A percentile compares a stretch with the other conserved stretches of the same genome.
phyloP scores from a whole-genome alignment of 768 basidiomycete genomes.

The Termitomyces heimii region DNA sequence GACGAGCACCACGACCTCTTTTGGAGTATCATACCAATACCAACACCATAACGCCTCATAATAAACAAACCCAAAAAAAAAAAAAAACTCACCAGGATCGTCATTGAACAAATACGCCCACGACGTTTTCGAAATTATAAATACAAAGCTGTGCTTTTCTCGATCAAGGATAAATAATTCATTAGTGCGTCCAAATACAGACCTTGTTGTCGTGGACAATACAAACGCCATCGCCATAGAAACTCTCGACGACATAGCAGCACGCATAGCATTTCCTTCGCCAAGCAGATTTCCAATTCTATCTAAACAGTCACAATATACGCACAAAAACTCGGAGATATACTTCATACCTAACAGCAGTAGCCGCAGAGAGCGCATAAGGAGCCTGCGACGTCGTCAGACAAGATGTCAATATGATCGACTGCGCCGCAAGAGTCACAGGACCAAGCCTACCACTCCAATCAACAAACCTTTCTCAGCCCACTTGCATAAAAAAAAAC shows the following conservation, averaged over 20 bases:
- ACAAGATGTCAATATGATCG: slow-evolving; percentile 69
- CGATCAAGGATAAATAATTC: background rate
- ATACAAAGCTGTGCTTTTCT: background rate
- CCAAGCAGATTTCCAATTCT: slow-evolving; percentile 13
- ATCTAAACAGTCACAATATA: background rate
- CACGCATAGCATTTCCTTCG: slow-evolving; percentile 6
- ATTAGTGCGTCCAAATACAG: background rate
- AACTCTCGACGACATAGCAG: slow-evolving; percentile 30
- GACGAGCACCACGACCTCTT: slow-evolving; percentile 54
- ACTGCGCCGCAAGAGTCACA: slow-evolving; percentile 77
- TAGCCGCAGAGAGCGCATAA: slow-evolving; percentile 72
- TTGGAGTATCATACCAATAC: too few species aligned
- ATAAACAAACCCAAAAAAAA: too few species aligned
- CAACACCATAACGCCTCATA: too few species aligned
- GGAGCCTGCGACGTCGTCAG: slow-evolving; percentile 78
- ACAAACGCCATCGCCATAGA: slow-evolving; percentile 58
- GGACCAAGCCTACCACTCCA: slow-evolving; percentile 60
- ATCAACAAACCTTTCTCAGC: background rate
- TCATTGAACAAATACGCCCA: slow-evolving; percentile 74
- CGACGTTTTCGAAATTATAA: slow-evolving; percentile 46
- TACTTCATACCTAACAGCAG: slow-evolving; percentile 66
- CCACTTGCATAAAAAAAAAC: background rate
- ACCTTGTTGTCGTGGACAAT: slow-evolving; percentile 61
- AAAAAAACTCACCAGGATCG: slow-evolving; percentile 42
- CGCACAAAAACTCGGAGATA: background rate